phyloP scores from a whole-genome alignment of 495 filamentous ascomycete species.

The Aspergillus sclerotiicarbonarius region DNA sequence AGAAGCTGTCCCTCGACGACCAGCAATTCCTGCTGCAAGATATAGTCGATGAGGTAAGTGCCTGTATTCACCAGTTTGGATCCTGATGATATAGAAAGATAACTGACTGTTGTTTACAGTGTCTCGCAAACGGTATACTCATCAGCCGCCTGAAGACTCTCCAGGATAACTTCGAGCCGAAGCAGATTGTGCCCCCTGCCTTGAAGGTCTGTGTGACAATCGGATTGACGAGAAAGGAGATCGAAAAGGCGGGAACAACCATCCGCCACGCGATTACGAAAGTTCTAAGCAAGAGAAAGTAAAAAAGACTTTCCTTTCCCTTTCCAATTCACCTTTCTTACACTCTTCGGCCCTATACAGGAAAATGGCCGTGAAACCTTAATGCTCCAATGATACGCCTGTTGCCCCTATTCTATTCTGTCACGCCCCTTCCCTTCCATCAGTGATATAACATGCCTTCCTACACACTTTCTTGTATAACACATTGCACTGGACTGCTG shows the following conservation, averaged over 20 bases:
- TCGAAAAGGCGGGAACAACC: slow-evolving; percentile 83
- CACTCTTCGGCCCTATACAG: not conserved
- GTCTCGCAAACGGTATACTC: slow-evolving; percentile 79
- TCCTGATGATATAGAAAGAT: slow-evolving; percentile 15
- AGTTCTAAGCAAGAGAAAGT: slow-evolving; percentile 61
- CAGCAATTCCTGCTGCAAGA: slow-evolving; percentile 88
- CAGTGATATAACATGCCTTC: slow-evolving; percentile 6
- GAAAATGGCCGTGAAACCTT: slow-evolving; percentile 15
- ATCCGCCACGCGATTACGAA: slow-evolving; percentile 95
- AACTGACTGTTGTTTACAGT: slow-evolving; percentile 36
- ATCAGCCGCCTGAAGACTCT: slow-evolving; percentile 81
- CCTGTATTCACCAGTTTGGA: not conserved
- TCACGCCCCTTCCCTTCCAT: slow-evolving; percentile 4
- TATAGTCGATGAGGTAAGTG: slow-evolving; percentile 83
- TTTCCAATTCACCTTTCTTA: not conserved
- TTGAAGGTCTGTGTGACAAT: slow-evolving; percentile 89
- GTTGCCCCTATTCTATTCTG: slow-evolving; percentile 1
- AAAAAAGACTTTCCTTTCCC: slow-evolving; percentile 4
- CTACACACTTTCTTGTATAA: slow-evolving; percentile 16
- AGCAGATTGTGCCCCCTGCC: slow-evolving; percentile 67
- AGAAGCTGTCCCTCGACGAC: slow-evolving; percentile 64
- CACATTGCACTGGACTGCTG: slow-evolving; percentile 7
- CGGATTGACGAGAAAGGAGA: slow-evolving; percentile 87
- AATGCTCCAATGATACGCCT: slow-evolving; percentile 17
- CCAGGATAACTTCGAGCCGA: slow-evolving; percentile 61